Evolutionary conservation across 768 basidiomycete genomes (phyloP).

Genomic region (Boletus insuetus): DNA sequence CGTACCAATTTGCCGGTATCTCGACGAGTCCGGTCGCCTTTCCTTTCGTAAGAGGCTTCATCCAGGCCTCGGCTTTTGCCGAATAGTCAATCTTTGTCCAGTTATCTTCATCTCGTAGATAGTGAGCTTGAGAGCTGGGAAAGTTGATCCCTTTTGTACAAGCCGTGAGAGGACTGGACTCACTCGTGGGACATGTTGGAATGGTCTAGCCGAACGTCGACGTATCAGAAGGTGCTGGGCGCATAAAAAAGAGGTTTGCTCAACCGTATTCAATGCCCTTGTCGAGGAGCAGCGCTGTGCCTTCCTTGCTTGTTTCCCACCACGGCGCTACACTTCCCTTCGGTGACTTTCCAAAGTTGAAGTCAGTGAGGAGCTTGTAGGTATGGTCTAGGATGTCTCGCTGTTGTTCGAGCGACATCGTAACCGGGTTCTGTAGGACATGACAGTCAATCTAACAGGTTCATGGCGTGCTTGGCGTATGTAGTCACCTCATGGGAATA

Average conservation of each 20-base stretch:
- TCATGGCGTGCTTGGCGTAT: slow-evolving; percentile 4
- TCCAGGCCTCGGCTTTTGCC: slow-evolving; percentile 61
- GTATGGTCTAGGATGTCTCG: slow-evolving; percentile 68
- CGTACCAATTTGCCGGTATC: slow-evolving; percentile 70
- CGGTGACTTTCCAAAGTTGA: slow-evolving; percentile 57
- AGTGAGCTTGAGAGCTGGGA: slow-evolving; percentile 58
- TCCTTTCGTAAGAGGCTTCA: slow-evolving; percentile 66
- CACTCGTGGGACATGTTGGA: slow-evolving; percentile 57
- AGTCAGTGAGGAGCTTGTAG: slow-evolving; percentile 59
- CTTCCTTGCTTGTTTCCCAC: slow-evolving; percentile 77
- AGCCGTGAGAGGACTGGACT: neutral
- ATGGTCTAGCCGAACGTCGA: slow-evolving; percentile 40
- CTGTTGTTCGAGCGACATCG: slow-evolving; percentile 64
- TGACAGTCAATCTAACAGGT: neutral
- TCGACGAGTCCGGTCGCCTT: slow-evolving; percentile 60
- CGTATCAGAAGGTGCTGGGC: slow-evolving; percentile 3
- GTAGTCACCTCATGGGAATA: slow-evolving; percentile 60
- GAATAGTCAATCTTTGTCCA: slow-evolving; percentile 75
- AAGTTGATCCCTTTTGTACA: neutral
- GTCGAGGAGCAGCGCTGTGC: slow-evolving; percentile 59
- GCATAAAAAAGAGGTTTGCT: neutral
- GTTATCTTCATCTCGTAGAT: slow-evolving; percentile 61
- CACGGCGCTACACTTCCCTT: slow-evolving; percentile 72
- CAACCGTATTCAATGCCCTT: slow-evolving; percentile 74
- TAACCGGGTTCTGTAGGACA: slow-evolving; percentile 49